Percentiles rank a stretch among this genome's conserved stretches.
Evolutionary conservation across 768 basidiomycete genomes (phyloP).

Genomic region (Rhodotorula diobovata): DNA sequence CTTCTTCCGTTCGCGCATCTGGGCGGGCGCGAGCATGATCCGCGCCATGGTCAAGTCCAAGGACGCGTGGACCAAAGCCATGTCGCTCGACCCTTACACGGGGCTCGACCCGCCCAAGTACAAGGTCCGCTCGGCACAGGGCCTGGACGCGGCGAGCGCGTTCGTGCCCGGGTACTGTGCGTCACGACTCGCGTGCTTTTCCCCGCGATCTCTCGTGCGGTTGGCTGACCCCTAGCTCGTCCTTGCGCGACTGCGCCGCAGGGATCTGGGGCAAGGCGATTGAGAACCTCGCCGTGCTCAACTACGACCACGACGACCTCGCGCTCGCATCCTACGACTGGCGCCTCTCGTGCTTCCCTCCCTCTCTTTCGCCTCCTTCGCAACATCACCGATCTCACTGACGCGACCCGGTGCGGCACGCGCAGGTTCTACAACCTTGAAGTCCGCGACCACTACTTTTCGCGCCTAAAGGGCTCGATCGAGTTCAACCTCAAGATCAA

Average conservation of each 20-base stretch:
- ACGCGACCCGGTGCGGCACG: neutral
- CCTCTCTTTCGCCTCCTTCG: neutral
- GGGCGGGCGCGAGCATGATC: constrained; percentile 59
- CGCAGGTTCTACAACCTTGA: constrained; percentile 85
- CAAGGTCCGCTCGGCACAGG: constrained; percentile 52
- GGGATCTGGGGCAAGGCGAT: constrained; percentile 61
- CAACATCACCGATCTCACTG: neutral
- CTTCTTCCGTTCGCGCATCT: constrained; percentile 83
- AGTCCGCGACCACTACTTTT: constrained; percentile 83
- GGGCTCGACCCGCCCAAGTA: constrained; percentile 81
- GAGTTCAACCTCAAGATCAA: constrained; percentile 73
- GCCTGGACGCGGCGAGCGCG: constrained; percentile 31
- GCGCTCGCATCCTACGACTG: constrained; percentile 46
- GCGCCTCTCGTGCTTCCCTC: constrained; percentile 3
- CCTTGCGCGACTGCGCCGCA: neutral
- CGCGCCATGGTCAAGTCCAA: constrained; percentile 76
- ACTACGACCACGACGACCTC: constrained; percentile 87
- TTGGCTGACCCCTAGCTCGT: neutral
- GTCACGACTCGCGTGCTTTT: constrained; percentile 44
- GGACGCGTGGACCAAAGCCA: constrained; percentile 81
- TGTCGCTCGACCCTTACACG: constrained; percentile 85
- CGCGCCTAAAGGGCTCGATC: constrained; percentile 64
- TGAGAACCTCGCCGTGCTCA: constrained; percentile 86
- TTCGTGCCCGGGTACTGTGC: constrained; percentile 87
- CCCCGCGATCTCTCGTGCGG: constrained; percentile 45